Percentiles rank a stretch among this genome's conserved stretches.
Conservation (phyloP, 1,139 yeast genomes). For the Candida labiduridarum region DNA sequence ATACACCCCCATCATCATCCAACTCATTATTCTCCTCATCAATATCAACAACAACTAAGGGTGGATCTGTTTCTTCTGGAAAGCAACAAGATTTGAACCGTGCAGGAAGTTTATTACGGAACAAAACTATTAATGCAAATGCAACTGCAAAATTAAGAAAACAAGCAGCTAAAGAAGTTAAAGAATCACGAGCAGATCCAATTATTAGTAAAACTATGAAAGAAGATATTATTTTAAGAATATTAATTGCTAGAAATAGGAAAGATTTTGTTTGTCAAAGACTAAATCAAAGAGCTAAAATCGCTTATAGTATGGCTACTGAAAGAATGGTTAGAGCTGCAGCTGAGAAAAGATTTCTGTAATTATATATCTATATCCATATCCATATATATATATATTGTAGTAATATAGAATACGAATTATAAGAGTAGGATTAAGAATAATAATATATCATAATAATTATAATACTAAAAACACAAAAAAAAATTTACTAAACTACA, state of each 20-base stretch:
- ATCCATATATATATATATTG: too few relatives aligned
- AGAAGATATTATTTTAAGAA: slow-evolving; percentile 69
- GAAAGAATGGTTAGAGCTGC: slow-evolving; percentile 54
- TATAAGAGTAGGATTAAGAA: neutral
- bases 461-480: neutral
- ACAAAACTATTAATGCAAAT: slow-evolving; percentile 71
- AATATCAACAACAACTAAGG: slow-evolving; percentile 2
- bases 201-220: slow-evolving; percentile 57
- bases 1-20: neutral
- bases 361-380: slow-evolving; percentile 1
- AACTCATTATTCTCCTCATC: neutral
- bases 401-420: slow-evolving; percentile 3
- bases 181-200: slow-evolving; percentile 56
- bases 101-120: slow-evolving; percentile 61
- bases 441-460: slow-evolving; percentile 6
- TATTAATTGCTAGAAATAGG: slow-evolving; percentile 50
- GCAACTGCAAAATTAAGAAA: slow-evolving; percentile 66
- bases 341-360: slow-evolving; percentile 40
- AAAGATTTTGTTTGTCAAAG: slow-evolving; percentile 54
- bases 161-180: slow-evolving; percentile 51
- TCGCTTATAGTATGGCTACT: slow-evolving; percentile 66
- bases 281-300: slow-evolving; percentile 60
- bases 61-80: neutral
- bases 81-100: slow-evolving; percentile 5
- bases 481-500: neutral